These are phyloP conservation scores for Lodderomyces elongisporus DNA, from an alignment of 1,139 yeast species.

Conservation along the genomic window DNA sequence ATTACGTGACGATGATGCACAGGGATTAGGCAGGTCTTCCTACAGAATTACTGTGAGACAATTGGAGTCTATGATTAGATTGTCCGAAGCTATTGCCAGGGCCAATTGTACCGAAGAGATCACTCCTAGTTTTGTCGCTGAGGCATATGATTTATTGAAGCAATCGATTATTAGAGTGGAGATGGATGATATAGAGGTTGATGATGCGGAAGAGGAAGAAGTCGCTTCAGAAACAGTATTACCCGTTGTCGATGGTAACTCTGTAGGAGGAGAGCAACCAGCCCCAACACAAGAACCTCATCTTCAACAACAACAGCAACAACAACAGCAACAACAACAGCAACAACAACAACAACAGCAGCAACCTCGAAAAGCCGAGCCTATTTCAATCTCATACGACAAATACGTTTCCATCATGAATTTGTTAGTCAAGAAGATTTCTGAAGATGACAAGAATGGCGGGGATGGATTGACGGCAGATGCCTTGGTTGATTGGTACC, in stretches of 20 bases:
- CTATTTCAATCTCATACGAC: slow-evolving; percentile 68
- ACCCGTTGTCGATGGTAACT: slow-evolving; percentile 10
- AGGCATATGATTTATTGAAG: slow-evolving; percentile 84
- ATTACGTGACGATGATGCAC: slow-evolving; percentile 86
- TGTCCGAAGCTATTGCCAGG: slow-evolving; percentile 94
- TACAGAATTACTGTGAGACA: slow-evolving; percentile 97
- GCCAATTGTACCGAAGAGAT: slow-evolving; percentile 93
- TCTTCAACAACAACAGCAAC: slow-evolving; percentile 2
- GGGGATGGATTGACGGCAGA: slow-evolving; percentile 69
- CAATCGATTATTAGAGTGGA: slow-evolving; percentile 94
- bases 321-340: background rate
- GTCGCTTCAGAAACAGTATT: slow-evolving; percentile 12
- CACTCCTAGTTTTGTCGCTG: slow-evolving; percentile 83
- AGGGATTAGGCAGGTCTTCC: slow-evolving; percentile 80
- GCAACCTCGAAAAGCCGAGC: slow-evolving; percentile 7
- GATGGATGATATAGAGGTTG: slow-evolving; percentile 87
- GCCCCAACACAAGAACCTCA: slow-evolving; percentile 2
- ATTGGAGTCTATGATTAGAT: slow-evolving; percentile 86
- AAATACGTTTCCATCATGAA: slow-evolving; percentile 84
- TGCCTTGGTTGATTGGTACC: slow-evolving; percentile 74
- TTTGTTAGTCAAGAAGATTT: slow-evolving; percentile 64
- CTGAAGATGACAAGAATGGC: slow-evolving; percentile 48
- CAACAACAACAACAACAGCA: no score
- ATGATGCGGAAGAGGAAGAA: slow-evolving; percentile 47
- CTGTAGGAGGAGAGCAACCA: slow-evolving; percentile 11